Percentiles rank a stretch among this genome's conserved stretches.
phyloP scores from a whole-genome alignment of 495 filamentous ascomycete species.

The Xylaria cubensis region DNA sequence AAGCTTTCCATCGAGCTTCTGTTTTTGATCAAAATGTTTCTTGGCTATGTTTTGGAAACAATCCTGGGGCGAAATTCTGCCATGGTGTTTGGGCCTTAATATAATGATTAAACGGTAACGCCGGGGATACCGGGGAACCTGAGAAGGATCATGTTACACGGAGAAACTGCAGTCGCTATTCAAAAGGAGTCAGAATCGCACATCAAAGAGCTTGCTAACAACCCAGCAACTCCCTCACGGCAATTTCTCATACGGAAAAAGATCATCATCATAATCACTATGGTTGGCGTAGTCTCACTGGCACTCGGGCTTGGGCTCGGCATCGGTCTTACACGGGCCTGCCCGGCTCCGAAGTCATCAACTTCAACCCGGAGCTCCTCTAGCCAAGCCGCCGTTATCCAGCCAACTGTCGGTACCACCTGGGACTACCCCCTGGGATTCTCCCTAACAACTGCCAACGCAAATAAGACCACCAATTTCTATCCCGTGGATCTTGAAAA shows the following conservation, averaged over 20 bases:
- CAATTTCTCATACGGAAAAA: slow-evolving; percentile 12
- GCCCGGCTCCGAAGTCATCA: background rate
- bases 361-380: slow-evolving; percentile 13
- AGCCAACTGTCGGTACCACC: slow-evolving; percentile 54
- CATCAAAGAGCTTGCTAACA: background rate
- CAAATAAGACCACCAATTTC: slow-evolving; percentile 40
- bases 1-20: slow-evolving; percentile 17
- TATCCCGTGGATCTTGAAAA: slow-evolving; percentile 71
- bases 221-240: background rate
- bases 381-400: slow-evolving; percentile 47
- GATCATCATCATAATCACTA: slow-evolving; percentile 17
- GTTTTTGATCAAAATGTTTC: slow-evolving; percentile 2
- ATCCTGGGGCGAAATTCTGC: background rate
- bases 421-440: slow-evolving; percentile 64
- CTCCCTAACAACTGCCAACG: slow-evolving; percentile 49
- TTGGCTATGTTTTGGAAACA: background rate
- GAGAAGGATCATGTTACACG: background rate
- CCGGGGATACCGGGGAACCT: background rate
- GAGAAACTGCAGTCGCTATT: background rate
- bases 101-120: background rate
- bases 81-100: background rate
- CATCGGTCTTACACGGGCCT: slow-evolving; percentile 32
- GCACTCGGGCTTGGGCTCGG: slow-evolving; percentile 56
- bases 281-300: slow-evolving; percentile 48
- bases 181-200: slow-evolving; percentile 21